Percentiles rank a stretch among this genome's conserved stretches.
Evolutionary conservation across 768 basidiomycete genomes (phyloP).

Genomic region (Ramaria sp.): DNA sequence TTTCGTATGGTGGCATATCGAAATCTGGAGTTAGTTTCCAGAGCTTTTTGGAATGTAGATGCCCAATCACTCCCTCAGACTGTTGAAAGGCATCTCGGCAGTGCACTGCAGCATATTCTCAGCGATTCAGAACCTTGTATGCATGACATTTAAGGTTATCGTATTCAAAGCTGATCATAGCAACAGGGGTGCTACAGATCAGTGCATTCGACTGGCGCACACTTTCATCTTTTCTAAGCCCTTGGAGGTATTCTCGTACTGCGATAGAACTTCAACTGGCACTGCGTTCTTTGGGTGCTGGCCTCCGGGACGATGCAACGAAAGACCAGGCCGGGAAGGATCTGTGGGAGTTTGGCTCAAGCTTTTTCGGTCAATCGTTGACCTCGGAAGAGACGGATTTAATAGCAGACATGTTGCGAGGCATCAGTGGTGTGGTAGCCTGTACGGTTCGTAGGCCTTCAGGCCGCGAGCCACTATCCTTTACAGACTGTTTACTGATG

Average conservation of each 20-base stretch:
- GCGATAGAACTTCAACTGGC: slow-evolving; percentile 71
- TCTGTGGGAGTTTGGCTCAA: slow-evolving; percentile 54
- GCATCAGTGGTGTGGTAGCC: slow-evolving; percentile 54
- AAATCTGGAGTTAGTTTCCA: slow-evolving; percentile 59
- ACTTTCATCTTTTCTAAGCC: slow-evolving; percentile 59
- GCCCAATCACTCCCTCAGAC: slow-evolving; percentile 37
- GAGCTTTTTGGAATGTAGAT: slow-evolving; percentile 56
- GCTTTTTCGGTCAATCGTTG: slow-evolving; percentile 63
- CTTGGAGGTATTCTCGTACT: slow-evolving; percentile 77
- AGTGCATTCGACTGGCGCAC: slow-evolving; percentile 50
- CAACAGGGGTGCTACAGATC: slow-evolving; percentile 23
- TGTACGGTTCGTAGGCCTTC: slow-evolving; percentile 40
- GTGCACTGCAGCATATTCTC: slow-evolving; percentile 56
- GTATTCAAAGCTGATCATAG: not conserved
- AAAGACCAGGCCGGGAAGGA: slow-evolving; percentile 44
- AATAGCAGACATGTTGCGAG: slow-evolving; percentile 71
- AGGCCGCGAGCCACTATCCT: not conserved
- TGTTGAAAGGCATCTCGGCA: slow-evolving; percentile 51
- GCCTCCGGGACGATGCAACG: slow-evolving; percentile 46
- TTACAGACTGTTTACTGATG: not conserved
- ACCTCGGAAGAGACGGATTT: slow-evolving; percentile 74
- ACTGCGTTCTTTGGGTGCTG: slow-evolving; percentile 62
- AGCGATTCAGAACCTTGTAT: slow-evolving; percentile 51
- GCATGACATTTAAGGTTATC: slow-evolving; percentile 11
- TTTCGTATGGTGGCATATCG: slow-evolving; percentile 71